These are phyloP conservation scores for Calonectria hawksworthii DNA, from an alignment of 2,329 filamentous ascomycete species.

Conservation along the genomic window DNA sequence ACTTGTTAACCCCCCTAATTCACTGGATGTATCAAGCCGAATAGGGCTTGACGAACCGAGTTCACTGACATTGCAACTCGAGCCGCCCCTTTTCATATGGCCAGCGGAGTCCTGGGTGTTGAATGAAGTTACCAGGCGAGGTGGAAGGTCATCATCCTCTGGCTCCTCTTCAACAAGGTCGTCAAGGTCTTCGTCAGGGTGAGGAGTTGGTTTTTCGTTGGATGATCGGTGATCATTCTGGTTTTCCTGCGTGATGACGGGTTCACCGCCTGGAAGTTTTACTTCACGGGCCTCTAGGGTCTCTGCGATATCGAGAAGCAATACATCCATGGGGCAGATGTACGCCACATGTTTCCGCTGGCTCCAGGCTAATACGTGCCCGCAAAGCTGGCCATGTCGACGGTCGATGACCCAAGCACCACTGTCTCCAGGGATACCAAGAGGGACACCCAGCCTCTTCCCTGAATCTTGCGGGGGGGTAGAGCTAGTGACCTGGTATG, in stretches of 20 bases:
- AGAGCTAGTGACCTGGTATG: constrained; percentile 69
- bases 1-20: constrained; percentile 46
- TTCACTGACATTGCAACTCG: constrained; percentile 35
- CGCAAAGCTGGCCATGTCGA: constrained; percentile 82
- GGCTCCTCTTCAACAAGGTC: constrained; percentile 49
- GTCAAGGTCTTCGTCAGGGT: constrained; percentile 42
- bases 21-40: constrained; percentile 45
- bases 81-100: constrained; percentile 25
- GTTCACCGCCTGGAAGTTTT: constrained; percentile 75
- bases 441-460: constrained; percentile 49
- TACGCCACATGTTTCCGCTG: constrained; percentile 86
- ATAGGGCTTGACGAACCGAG: constrained; percentile 46
- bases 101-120: constrained; percentile 19
- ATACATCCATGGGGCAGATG: constrained; percentile 94
- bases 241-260: constrained; percentile 52
- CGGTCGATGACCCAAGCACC: constrained; percentile 94
- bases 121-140: constrained; percentile 25
- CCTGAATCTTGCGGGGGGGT: constrained; percentile 37
- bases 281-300: constrained; percentile 80
- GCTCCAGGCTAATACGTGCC: constrained; percentile 92
- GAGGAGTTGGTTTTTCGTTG: constrained; percentile 22
- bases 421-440: constrained; percentile 87
- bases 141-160: constrained; percentile 31
- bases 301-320: constrained; percentile 87
- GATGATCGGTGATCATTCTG: constrained; percentile 11